Evolutionary conservation across 2,329 filamentous ascomycete genomes (phyloP), one percentile per base, ranked within the genome.

Genomic region (Xylaria sp.): DNA sequence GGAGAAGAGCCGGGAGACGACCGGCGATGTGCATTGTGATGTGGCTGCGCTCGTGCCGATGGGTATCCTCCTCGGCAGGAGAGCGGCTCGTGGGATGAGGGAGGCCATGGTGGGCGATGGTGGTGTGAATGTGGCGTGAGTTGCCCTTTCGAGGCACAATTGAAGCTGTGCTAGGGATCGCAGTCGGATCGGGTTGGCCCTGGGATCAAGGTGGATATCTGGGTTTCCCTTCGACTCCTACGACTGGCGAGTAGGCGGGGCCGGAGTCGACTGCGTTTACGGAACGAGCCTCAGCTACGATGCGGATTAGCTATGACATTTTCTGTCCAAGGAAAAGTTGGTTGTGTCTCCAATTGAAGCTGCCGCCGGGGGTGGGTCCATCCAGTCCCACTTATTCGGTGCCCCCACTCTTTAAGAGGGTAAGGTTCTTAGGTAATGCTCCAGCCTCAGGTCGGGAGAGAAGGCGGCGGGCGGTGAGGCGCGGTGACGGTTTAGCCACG

Each of bases 1-100:
- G 63, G 77, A 76, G 69, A 82, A 83, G 58, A 76, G 59, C 65
- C 75, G 74, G 52, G 72, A 65, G 55, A 71, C 64, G 23, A 67
- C 61, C 60, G 67, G 63, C 59, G 62, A 63, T 65, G 71, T 62
- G 68, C 63, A 65, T 46, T 55, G 63, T 57, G 59, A 73, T 42
- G 56, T 11, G 18, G 54, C 16, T 10, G 52, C 7, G 51, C n/a
- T 50, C 6, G 63, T 39, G 47, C 53, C 13, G 58, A 53, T 62
- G 46, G 52, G 18, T 59, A 55, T 62, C n/a, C 59, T 59, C 39
- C 59, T 50, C 9, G 60, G 60, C 6, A 63, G 50, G 9, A 58
- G 47, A 30, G 57, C 55, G 4, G 58, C 51, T 58, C 63, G 46
- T 18, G 60, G 59, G 55, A 65, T 55, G 10, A 65, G 44, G 46